A percentile compares a stretch with the other conserved stretches of the same genome.
These are phyloP conservation scores for Penicillium sp. DNA, from an alignment of 2,329 filamentous ascomycete genomes.

Conservation along the genomic window DNA sequence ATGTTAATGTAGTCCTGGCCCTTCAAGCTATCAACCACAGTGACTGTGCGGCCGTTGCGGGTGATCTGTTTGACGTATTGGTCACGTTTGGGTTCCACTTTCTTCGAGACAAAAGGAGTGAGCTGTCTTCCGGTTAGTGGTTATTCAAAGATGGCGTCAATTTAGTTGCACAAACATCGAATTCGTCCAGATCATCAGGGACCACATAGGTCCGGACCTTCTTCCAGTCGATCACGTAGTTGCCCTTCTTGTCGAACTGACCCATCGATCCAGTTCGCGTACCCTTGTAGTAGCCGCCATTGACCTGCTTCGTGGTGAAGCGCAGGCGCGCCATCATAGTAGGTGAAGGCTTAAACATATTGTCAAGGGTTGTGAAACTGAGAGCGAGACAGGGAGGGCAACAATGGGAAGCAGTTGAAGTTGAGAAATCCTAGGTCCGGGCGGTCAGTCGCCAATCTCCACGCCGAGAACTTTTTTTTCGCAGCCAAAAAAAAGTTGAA, in stretches of 20 bases:
- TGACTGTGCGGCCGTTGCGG: conserved; percentile 26
- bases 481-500: conserved; percentile 29
- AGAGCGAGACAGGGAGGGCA: conserved; percentile 22
- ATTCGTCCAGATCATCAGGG: conserved; percentile 66
- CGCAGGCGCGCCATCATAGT: conserved; percentile 69
- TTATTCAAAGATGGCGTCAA: not conserved
- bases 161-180: conserved; percentile 59
- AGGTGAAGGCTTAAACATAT: conserved; percentile 46
- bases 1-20: conserved; percentile 41
- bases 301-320: conserved; percentile 90
- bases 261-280: conserved; percentile 87
- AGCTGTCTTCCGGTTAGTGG: conserved; percentile 33
- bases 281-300: conserved; percentile 96
- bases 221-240: conserved; percentile 75
- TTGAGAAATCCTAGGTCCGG: conserved; percentile 10
- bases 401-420: conserved; percentile 3
- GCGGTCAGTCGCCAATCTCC: conserved; percentile 30
- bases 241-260: conserved; percentile 62
- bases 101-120: conserved; percentile 48
- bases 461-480: conserved; percentile 39
- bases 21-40: conserved; percentile 32
- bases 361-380: conserved; percentile 9
- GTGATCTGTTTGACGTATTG: conserved; percentile 31
- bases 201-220: conserved; percentile 92
- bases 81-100: conserved; percentile 31